Conservation (phyloP, 257 asterid genomes). For the Solanum gracilifrons region DNA sequence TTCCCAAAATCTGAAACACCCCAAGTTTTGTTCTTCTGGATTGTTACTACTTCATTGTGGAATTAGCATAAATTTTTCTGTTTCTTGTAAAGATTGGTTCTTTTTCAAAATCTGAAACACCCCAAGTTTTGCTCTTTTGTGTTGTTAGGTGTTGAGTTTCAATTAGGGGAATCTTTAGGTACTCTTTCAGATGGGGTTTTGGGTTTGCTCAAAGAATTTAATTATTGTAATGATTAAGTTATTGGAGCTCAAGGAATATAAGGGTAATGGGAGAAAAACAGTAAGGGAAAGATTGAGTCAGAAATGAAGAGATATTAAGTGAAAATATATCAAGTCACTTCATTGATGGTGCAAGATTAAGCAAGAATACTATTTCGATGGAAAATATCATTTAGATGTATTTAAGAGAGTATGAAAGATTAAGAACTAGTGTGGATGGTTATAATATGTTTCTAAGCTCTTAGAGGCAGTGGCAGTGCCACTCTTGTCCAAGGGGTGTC, state of each 20-base stretch:
- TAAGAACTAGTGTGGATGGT: neutral
- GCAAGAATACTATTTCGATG: neutral
- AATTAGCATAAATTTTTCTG: neutral
- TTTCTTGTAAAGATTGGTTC: neutral
- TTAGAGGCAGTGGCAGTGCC: neutral
- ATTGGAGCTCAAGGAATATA: neutral
- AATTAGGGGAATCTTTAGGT: neutral
- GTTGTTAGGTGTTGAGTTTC: neutral
- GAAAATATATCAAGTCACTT: neutral
- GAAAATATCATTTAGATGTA: neutral
- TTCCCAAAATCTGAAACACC: neutral
- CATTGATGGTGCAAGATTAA: neutral
- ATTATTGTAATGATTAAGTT: neutral
- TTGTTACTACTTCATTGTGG: neutral
- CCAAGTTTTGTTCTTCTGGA: neutral
- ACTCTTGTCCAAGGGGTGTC: neutral
- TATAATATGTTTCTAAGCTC: neutral
- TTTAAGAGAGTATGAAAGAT: neutral
- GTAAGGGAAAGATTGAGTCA: neutral
- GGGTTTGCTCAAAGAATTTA: neutral
- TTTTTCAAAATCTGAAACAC: neutral
- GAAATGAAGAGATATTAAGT: neutral
- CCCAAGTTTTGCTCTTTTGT: neutral
- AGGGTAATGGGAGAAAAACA: neutral
- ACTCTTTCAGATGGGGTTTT: neutral